Evolutionary conservation across 2,329 filamentous ascomycete genomes (phyloP), one percentile per base, ranked within the genome.

Genomic region (Fusarium clavum): DNA sequence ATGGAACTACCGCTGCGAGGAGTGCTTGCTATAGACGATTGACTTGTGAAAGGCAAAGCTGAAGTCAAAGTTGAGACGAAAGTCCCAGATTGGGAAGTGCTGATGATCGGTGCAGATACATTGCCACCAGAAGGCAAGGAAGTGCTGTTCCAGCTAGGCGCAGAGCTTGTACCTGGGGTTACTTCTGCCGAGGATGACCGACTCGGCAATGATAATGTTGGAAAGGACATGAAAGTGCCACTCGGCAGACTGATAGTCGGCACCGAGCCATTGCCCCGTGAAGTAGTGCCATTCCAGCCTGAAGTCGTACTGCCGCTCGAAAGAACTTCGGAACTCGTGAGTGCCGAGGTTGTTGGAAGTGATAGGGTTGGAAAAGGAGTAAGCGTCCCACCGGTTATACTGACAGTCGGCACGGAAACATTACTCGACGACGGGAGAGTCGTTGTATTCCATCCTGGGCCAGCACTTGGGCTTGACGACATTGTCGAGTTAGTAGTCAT

Each of bases 191-290:
- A 57, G 3, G 43, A 41, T 13, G 6, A 8, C 29, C 20, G 29
- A 8, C 24, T 55, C 11, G 64, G 12, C 2, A 12, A 6, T 1
- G 65, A 38, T 5, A 25, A 29, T 0, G 47, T 67, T 20, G 56
- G 47, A 30, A 69, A 47, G 2, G 66, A 34, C 1, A 67, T 14
- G 18, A 67, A 51, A 4, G 66, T 67, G 1, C 56, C 52, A 30
- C 56, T 43, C 1, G 67, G 32, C 14, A 49, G 25, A 24, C 67
- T 52, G n/a, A 57, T 3, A 13, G 47, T 62, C 8, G 64, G 53
- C 11, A 58, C 30, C 9, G 54, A 62, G 24, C 4, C 6, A 6
- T 51, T 67, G 2, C 32, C 40, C 10, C 29, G 22, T 4, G 44
- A n/a, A 0, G 45, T 34, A 1, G 66, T 62, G 29, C n/a, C 34